Evolutionary conservation across 208 protist species (phyloP).

Genomic region (Leptomonas seymouri): DNA sequence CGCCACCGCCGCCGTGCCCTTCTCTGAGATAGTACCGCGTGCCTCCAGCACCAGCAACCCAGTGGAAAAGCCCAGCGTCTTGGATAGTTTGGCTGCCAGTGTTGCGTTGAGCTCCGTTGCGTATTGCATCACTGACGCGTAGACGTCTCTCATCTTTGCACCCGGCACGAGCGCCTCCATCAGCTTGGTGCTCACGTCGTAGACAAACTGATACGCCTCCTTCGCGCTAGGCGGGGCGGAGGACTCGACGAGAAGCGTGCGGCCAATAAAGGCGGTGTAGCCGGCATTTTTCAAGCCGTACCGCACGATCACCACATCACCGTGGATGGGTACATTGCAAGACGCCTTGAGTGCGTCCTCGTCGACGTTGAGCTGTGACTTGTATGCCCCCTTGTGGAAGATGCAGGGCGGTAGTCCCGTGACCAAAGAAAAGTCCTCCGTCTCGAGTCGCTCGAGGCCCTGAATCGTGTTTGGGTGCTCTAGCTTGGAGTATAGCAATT

Average conservation of each 20-base stretch:
- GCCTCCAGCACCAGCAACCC: constrained; percentile 83
- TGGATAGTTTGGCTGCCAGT: constrained; percentile 55
- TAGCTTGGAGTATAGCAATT: constrained; percentile 69
- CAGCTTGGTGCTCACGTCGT: constrained; percentile 74
- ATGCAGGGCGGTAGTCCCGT: constrained; percentile 70
- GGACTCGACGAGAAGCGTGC: constrained; percentile 77
- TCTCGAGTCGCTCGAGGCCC: constrained; percentile 66
- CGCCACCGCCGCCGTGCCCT: constrained; percentile 60
- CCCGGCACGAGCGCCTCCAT: constrained; percentile 64
- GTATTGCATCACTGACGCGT: constrained; percentile 48
- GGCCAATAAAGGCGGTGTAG: constrained; percentile 80
- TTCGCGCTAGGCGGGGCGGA: constrained; percentile 63
- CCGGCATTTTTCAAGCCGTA: constrained; percentile 80
- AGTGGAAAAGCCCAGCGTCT: constrained; percentile 81
- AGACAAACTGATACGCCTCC: constrained; percentile 78
- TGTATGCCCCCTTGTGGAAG: constrained; percentile 77
- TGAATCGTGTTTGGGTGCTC: constrained; percentile 72
- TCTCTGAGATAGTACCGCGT: constrained; percentile 81
- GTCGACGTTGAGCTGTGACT: constrained; percentile 63
- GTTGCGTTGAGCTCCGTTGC: constrained; percentile 46
- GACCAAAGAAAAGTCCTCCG: constrained; percentile 68
- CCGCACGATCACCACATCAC: constrained; percentile 78
- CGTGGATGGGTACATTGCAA: constrained; percentile 47
- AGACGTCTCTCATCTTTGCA: constrained; percentile 60
- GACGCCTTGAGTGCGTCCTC: constrained; percentile 35